A percentile compares a stretch with the other conserved stretches of the same genome.
Conservation (phyloP, 2,329 filamentous ascomycete species). For the Aspergillus neoniger region DNA sequence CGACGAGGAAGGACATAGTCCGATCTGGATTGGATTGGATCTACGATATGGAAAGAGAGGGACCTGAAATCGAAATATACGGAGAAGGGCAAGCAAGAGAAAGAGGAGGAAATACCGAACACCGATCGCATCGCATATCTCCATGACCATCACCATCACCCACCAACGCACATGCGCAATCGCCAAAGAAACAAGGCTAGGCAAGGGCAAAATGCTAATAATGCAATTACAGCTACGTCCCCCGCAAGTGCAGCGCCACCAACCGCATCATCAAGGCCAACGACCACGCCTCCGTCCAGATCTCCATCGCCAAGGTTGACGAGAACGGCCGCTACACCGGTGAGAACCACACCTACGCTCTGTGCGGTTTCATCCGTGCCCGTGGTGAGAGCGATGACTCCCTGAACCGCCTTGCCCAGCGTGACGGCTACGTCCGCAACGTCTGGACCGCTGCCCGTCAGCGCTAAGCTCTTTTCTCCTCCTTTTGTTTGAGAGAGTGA, state of each 20-base stretch:
- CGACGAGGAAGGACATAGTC: too few relatives aligned
- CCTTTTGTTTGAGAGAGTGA: neutral
- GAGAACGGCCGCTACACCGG: constrained; percentile 97
- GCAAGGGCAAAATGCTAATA: constrained; percentile 19
- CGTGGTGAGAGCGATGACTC: constrained; percentile 98
- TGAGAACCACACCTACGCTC: constrained; percentile 96
- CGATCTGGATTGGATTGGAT: too few relatives aligned
- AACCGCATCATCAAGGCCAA: constrained; percentile 99
- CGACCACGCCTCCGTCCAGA: constrained; percentile 98
- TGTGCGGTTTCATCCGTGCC: constrained; percentile 95
- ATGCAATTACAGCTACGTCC: constrained; percentile 73
- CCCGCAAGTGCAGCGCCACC: constrained; percentile 97
- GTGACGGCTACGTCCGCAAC: constrained; percentile 93
- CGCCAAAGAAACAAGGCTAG: too few relatives aligned
- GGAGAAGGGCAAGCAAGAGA: neutral
- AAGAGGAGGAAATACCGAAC: constrained; percentile 7
- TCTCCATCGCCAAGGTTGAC: constrained; percentile 96
- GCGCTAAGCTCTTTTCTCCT: constrained; percentile 40
- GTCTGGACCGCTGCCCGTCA: constrained; percentile 81
- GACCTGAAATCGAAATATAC: neutral
- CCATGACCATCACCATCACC: too few relatives aligned
- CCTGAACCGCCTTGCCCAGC: constrained; percentile 92
- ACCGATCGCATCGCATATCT: neutral
- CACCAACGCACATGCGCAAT: too few relatives aligned
- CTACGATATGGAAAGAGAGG: neutral